Evolutionary conservation across 202 grass and related monocot genomes (phyloP), one percentile per base, ranked within the genome.

Genomic region (Panicum virgatum): DNA sequence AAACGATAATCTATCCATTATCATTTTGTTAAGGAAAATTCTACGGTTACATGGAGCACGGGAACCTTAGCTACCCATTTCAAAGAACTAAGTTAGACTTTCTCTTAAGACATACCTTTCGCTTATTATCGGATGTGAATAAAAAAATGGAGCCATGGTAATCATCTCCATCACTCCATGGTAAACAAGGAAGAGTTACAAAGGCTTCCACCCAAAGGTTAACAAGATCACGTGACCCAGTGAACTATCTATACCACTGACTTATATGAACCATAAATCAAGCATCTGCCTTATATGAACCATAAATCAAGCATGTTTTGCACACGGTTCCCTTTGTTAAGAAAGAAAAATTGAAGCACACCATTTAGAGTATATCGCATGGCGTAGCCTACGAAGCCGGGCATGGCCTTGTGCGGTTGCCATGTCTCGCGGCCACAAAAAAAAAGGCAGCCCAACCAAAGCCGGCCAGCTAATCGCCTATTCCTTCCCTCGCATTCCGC

Each of bases 401-500:
- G 27, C 34, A 67, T 14, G 23, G 22, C 12, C 68, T 29, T 3
- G 66, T 26, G 25, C 38, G 38, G 10, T 27, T 29, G 63, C 37
- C 52, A 34, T 0, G 71, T 54, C 44, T 73, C 23, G 5, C 72
- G 69, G 79, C 80, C 82, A 89, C 67, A 26, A 27, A 53, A 42
- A 53, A 42, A 20, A 27, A 7, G 12, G 60, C 20, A 50, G 19
- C 46, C 71, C 71, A 65, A 58, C 44, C 76, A 81, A 81, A 72
- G 65, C 9, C 46, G 75, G 72, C 38, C 45, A 30, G 72, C 57
- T 57, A 65, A 57, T 82, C 78, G 32, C 78, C 56, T 10, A 20
- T 86, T 72, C 83, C 32, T 79, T 86, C 36, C 74, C 20, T 59
- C 61, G 22, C 85, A 48, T 62, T 75, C 36, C 71, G 82, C 75